A percentile compares a stretch with the other conserved stretches of the same genome.
phyloP scores from a whole-genome alignment of 1,139 yeast species.

The Hansenula sp. region DNA sequence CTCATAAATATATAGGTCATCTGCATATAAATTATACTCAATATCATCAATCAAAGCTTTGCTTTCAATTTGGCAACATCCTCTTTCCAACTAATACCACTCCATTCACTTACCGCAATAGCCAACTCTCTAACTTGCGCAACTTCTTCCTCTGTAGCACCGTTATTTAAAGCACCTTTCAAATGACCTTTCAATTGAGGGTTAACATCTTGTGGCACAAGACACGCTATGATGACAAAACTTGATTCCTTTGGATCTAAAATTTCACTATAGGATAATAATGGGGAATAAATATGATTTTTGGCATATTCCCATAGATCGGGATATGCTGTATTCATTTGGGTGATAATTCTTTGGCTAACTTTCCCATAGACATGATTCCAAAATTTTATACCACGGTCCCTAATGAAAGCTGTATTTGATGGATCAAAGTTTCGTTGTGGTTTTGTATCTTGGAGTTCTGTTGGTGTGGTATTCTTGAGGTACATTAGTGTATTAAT shows the following conservation, averaged over 20 bases:
- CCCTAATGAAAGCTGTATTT: conserved; percentile 23
- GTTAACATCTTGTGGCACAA: conserved; percentile 92
- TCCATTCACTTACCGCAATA: conserved; percentile 68
- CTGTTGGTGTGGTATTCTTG: conserved; percentile 60
- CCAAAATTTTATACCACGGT: conserved; percentile 70
- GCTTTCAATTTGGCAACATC: conserved; percentile 13
- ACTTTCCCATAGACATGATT: conserved; percentile 73
- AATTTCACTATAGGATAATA: conserved; percentile 65
- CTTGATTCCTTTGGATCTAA: conserved; percentile 71
- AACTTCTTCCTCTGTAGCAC: conserved; percentile 65
- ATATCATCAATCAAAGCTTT: background rate
- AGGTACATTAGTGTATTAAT: conserved; percentile 73
- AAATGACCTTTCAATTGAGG: conserved; percentile 91
- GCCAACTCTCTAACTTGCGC: conserved; percentile 58
- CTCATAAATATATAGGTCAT: no score
- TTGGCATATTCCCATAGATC: conserved; percentile 77
- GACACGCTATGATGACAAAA: conserved; percentile 69
- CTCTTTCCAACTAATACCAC: conserved; percentile 64
- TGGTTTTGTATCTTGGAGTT: conserved; percentile 31
- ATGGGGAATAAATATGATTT: conserved; percentile 73
- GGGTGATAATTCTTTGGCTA: conserved; percentile 60
- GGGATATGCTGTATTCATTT: conserved; percentile 73
- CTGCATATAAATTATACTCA: no score
- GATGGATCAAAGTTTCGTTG: conserved; percentile 20
- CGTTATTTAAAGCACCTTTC: conserved; percentile 78